These are phyloP conservation scores for Fraxinus latifolia DNA, from an alignment of 305 asterid species.

Conservation along the genomic window DNA sequence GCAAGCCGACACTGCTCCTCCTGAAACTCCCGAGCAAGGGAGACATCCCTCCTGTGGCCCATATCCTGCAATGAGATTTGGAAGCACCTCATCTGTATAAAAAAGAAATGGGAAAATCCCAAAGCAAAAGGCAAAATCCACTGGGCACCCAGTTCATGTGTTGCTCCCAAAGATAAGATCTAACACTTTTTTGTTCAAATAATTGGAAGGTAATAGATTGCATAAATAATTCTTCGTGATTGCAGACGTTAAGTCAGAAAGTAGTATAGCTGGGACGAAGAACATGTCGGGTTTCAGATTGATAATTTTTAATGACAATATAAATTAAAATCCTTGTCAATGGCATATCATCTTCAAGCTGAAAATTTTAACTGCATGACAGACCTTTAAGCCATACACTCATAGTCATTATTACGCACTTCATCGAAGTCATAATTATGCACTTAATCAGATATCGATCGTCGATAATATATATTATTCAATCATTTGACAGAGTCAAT, in stretches of 20 bases:
- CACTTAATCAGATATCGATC: background rate
- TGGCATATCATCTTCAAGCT: background rate
- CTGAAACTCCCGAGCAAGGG: constrained; percentile 57
- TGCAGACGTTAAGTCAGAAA: background rate
- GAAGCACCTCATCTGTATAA: background rate
- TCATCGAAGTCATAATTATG: background rate
- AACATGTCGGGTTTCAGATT: background rate
- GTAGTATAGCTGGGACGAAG: background rate
- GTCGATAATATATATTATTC: background rate
- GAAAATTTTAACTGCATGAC: background rate
- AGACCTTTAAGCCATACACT: background rate
- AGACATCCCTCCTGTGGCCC: constrained; percentile 56
- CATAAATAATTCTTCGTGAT: background rate
- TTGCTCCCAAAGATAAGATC: background rate
- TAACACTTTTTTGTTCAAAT: background rate
- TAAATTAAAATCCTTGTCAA: background rate
- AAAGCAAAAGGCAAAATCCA: background rate
- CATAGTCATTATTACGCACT: background rate
- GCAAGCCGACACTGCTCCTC: constrained; percentile 45
- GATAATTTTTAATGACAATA: background rate
- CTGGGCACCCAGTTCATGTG: background rate
- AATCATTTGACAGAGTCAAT: background rate
- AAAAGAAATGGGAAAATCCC: background rate
- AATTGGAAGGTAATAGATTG: background rate
- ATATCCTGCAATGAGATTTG: constrained; percentile 45